These are phyloP conservation scores for Suzukiozyma palmioleophila DNA, from an alignment of 1,139 yeast genomes.

Conservation along the genomic window DNA sequence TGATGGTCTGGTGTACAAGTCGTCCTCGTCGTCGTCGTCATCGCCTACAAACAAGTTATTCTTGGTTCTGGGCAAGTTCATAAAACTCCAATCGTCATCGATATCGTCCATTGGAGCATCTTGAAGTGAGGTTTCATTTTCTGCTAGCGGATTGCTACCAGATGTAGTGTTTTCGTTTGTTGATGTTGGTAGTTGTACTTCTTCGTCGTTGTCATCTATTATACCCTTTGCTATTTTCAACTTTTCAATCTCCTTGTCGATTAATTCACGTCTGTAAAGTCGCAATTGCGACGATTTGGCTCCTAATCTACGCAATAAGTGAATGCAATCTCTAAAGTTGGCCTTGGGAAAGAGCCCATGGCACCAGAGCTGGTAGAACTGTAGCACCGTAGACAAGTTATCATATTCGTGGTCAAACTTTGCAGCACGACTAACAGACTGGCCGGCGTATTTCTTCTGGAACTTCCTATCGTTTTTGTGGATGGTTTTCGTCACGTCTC, in stretches of 20 bases:
- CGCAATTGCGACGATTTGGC: constrained; percentile 29
- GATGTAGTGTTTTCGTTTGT: too few species aligned
- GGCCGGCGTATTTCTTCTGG: constrained; percentile 11
- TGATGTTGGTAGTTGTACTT: background rate
- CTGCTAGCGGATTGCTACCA: background rate
- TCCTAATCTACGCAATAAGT: constrained; percentile 30
- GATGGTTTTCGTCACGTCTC: constrained; percentile 16
- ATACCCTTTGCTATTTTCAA: constrained; percentile 31
- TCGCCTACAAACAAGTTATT: constrained; percentile 24
- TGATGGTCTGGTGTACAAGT: constrained; percentile 5
- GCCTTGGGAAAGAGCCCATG: constrained; percentile 79
- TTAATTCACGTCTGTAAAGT: constrained; percentile 32
- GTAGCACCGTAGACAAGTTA: constrained; percentile 45
- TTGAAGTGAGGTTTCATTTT: constrained; percentile 5
- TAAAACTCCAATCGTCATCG: constrained; percentile 35
- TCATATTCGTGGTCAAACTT: constrained; percentile 38
- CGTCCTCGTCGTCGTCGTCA: constrained; percentile 15
- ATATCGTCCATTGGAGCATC: constrained; percentile 8
- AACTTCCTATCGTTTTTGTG: constrained; percentile 25
- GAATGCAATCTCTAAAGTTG: constrained; percentile 58
- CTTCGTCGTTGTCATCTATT: constrained; percentile 13
- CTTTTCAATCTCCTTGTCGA: constrained; percentile 32
- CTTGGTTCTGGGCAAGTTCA: constrained; percentile 13
- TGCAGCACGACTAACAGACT: constrained; percentile 4
- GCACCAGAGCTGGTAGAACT: constrained; percentile 81